Evolutionary conservation across 2,329 filamentous ascomycete species (phyloP), one percentile per base, ranked within the genome.

Genomic region (Rhexocercosporidium sp.): DNA sequence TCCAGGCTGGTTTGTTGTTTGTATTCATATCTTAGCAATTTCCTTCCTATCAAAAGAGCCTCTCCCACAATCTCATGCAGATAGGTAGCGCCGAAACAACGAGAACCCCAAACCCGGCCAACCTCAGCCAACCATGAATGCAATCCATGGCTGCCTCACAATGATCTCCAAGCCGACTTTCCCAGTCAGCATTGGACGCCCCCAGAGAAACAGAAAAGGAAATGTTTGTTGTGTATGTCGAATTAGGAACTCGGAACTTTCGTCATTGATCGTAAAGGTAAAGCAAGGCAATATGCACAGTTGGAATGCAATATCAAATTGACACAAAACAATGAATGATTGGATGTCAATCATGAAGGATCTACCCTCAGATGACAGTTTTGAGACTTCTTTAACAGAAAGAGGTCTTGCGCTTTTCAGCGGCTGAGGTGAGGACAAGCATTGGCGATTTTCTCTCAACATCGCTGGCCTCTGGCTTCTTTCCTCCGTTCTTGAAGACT

Each of bases 331-430:
- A 74, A 72, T 70, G 69, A 75, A 72, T 72, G 73, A 74, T 75
- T 49, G 75, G 69, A 73, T 72, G 67, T 72, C 72, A 72, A 73
- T 59, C 64, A 66, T 62, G 69, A 67, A 71, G 74, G 76, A 76
- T 78, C 76, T 75, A 78, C 76, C 75, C 74, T 71, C 49, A 59
- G 65, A 69, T 71, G 71, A 74, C 72, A 68, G 22, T 20, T 62
- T 66, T 64, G 62, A 31, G 27, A 65, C n/a, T 46, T 57, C 70
- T 82, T n/a, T 83, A 90, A 76, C 85, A 86, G 77, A 87, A 80
- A 67, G 86, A 83, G 80, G 87, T 91, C 85, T 93, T 96, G 80
- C 94, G 92, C 88, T 97, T 97, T 84, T 97, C 94, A 70, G 90
- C 91, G 1, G 47, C 60, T 78, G 90, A 94, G 72, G 92, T 94